Evolutionary conservation across 2,329 filamentous ascomycete genomes (phyloP), one percentile per base, ranked within the genome.

Genomic region (Ascocoryne sarcoides): DNA sequence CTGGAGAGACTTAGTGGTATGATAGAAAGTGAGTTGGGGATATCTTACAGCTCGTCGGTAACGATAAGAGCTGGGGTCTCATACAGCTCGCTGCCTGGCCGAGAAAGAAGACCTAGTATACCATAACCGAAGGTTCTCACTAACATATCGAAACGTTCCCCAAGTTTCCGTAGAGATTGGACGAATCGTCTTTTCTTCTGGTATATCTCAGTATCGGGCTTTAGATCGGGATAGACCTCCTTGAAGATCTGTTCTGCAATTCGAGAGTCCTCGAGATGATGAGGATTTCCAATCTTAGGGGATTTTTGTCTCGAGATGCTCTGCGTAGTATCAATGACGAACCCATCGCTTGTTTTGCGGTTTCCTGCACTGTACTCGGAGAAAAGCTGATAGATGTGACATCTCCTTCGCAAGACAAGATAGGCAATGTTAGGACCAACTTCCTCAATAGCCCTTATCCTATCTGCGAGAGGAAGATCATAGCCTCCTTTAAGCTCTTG

Each of bases 381-480:
- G 28, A 39, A 31, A 32, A 39, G 26, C n/a, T 39, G 37, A 32
- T 39, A 32, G 15, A 39, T 39, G 21, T 39, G 23, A 32, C 17
- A 39, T 15, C 37, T 39, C 17, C 28, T 32, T 32, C 16, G 5
- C 10, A 39, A 21, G 16, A 32, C 28, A 10, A 17, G 5, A 39
- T 39, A 39, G 12, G 37, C 37, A 32, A 39, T 32, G 9, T 39
- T 39, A 7, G 30, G 5, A n/a, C n/a, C n/a, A 7, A 20, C 10
- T 9, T 32, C 18, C 14, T 43, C 9, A n/a, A n/a, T n/a, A n/a
- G n/a, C n/a, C n/a, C n/a, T n/a, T n/a, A n/a, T n/a, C n/a, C n/a
- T n/a, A n/a, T n/a, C n/a, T n/a, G n/a, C n/a, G n/a, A n/a, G n/a
- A n/a, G n/a, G n/a, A n/a, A n/a, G n/a, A n/a, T n/a, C n/a, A n/a